phyloP scores from a whole-genome alignment of 768 basidiomycete genomes.

The Cyclocybe aegerita region DNA sequence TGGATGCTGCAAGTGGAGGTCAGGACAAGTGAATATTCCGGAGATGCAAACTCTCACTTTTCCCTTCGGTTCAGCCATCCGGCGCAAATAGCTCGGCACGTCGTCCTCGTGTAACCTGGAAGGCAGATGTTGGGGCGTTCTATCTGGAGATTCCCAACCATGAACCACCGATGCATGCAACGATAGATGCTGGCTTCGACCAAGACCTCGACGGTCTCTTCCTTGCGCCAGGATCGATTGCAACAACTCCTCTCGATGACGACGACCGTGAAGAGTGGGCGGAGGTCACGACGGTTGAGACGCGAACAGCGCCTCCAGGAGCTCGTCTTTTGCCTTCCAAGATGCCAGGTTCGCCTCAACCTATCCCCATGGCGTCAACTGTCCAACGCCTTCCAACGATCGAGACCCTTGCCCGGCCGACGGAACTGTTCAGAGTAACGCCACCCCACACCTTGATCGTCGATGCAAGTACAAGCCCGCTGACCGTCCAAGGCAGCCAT shows the following conservation, averaged over 20 bases:
- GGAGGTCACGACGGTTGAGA: conserved; percentile 20
- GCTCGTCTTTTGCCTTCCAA: neutral
- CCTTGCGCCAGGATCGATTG: neutral
- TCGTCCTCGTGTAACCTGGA: conserved; percentile 29
- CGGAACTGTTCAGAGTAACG: conserved; percentile 28
- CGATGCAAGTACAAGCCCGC: conserved; percentile 22
- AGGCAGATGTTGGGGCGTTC: conserved; percentile 24
- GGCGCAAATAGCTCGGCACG: conserved; percentile 2
- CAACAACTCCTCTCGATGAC: neutral
- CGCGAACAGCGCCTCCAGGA: neutral
- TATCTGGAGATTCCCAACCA: conserved; percentile 30
- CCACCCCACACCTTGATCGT: conserved; percentile 34
- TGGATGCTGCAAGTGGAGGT: conserved; percentile 30
- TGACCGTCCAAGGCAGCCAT: conserved; percentile 36
- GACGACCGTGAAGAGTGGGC: conserved; percentile 32
- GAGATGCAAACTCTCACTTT: no score
- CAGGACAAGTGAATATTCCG: conserved; percentile 3
- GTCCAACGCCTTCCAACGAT: conserved; percentile 24
- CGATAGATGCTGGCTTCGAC: conserved; percentile 30
- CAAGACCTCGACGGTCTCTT: conserved; percentile 34
- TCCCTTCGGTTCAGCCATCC: no score
- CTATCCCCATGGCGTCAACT: conserved; percentile 1
- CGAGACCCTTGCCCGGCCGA: conserved; percentile 29
- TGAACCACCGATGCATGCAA: conserved; percentile 22
- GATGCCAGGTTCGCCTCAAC: neutral